Evolutionary conservation across 805 yeast genomes (phyloP).

Genomic region (Tanozyma kutaoensis): DNA sequence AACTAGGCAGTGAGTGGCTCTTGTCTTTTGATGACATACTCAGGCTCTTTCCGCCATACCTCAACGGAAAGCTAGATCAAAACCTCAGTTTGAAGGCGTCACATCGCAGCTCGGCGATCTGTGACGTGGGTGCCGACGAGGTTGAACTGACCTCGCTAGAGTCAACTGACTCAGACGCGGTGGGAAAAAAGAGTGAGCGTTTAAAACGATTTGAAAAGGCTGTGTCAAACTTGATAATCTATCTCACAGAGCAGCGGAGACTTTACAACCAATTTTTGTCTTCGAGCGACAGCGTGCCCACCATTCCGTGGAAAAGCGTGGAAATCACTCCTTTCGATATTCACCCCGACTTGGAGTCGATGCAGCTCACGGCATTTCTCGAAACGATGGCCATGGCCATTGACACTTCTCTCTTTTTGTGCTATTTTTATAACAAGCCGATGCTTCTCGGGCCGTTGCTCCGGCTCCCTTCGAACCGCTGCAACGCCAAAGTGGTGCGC

Average conservation of each 20-base stretch:
- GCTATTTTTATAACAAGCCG: slow-evolving; percentile 58
- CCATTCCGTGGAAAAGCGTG: slow-evolving; percentile 32
- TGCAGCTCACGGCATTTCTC: slow-evolving; percentile 10
- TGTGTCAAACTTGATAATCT: slow-evolving; percentile 30
- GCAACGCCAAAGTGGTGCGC: slow-evolving; percentile 54
- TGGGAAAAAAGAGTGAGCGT: background rate
- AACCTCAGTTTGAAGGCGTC: slow-evolving; percentile 8
- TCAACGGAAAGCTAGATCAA: slow-evolving; percentile 12
- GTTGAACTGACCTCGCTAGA: no score
- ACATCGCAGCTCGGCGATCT: slow-evolving; percentile 2
- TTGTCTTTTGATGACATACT: slow-evolving; percentile 20
- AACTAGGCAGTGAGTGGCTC: slow-evolving; percentile 28
- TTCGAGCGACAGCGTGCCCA: slow-evolving; percentile 4
- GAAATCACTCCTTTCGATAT: slow-evolving; percentile 28
- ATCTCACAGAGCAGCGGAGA: slow-evolving; percentile 39
- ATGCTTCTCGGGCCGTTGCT: slow-evolving; percentile 73
- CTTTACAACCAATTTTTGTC: slow-evolving; percentile 27
- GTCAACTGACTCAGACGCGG: background rate
- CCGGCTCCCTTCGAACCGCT: slow-evolving; percentile 56
- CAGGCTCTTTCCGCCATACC: slow-evolving; percentile 23
- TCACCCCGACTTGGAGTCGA: slow-evolving; percentile 15
- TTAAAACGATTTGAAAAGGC: slow-evolving; percentile 14
- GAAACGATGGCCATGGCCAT: slow-evolving; percentile 31
- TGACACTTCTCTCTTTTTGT: slow-evolving; percentile 67
- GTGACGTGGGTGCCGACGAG: background rate